phyloP scores from a whole-genome alignment of 163 green algal species.

The Chloroidium sp. region DNA sequence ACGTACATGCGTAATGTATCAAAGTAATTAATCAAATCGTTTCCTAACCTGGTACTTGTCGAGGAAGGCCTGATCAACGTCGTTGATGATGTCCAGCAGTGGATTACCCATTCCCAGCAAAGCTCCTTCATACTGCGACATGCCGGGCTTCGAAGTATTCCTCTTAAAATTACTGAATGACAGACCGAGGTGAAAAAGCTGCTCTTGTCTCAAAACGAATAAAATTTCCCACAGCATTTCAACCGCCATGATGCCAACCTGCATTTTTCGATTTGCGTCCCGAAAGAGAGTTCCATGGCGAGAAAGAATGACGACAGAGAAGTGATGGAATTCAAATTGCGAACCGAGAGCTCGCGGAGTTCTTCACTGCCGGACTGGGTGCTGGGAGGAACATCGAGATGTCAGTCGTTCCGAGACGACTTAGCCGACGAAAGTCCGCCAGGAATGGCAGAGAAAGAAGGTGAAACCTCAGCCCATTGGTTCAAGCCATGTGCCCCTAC shows the following conservation, averaged over 20 bases:
- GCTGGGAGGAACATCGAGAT: background rate
- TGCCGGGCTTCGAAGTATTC: background rate
- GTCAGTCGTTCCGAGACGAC: background rate
- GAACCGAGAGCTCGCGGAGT: background rate
- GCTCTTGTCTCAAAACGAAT: too few relatives aligned
- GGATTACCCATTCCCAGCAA: slow-evolving; percentile 87
- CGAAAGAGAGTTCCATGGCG: too few relatives aligned
- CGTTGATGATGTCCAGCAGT: slow-evolving; percentile 85
- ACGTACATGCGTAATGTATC: too few relatives aligned
- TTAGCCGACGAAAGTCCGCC: too few relatives aligned
- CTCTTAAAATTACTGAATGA: background rate
- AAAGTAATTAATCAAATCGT: too few relatives aligned
- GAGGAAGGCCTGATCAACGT: slow-evolving; percentile 77
- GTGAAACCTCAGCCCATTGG: background rate
- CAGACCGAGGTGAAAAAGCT: too few relatives aligned
- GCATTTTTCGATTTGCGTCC: too few relatives aligned
- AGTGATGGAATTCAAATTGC: too few relatives aligned
- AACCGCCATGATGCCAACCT: too few relatives aligned
- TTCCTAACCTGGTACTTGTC: slow-evolving; percentile 85
- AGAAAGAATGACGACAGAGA: too few relatives aligned
- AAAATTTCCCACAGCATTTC: too few relatives aligned
- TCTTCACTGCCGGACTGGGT: background rate
- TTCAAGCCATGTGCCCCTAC: background rate
- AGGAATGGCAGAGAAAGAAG: too few relatives aligned
- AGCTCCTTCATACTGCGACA: slow-evolving; percentile 10